Percentiles rank a stretch among this genome's conserved stretches.
Evolutionary conservation across 2,329 filamentous ascomycete species (phyloP).

Genomic region (Cytospora piceae): DNA sequence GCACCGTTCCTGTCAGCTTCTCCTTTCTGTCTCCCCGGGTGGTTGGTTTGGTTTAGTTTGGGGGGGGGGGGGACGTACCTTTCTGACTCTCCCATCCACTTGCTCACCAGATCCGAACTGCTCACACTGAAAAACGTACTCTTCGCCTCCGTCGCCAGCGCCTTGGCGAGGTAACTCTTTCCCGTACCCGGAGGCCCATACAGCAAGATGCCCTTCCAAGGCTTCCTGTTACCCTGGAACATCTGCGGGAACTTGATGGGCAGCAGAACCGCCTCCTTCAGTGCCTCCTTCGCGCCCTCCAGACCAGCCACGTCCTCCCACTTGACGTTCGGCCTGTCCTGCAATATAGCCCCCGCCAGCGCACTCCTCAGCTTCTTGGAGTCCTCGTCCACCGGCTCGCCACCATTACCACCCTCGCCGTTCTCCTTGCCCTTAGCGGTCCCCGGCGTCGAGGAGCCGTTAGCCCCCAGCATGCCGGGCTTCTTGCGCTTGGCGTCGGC

Average conservation of each 20-base stretch:
- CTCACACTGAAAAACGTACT: slow-evolving; percentile 99
- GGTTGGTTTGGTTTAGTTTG: not conserved
- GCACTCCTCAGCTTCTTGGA: slow-evolving; percentile 94
- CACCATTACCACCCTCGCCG: slow-evolving; percentile 61
- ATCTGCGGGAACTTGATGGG: slow-evolving; percentile 98
- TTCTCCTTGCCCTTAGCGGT: slow-evolving; percentile 62
- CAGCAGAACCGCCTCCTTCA: slow-evolving; percentile 96
- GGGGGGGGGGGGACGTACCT: slow-evolving; percentile 59
- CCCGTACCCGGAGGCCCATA: slow-evolving; percentile 97
- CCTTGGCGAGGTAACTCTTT: slow-evolving; percentile 97
- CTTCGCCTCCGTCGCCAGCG: slow-evolving; percentile 96
- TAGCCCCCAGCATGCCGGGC: slow-evolving; percentile 71
- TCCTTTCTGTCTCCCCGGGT: not conserved
- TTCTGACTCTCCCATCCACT: slow-evolving; percentile 99
- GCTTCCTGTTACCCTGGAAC: slow-evolving; percentile 93
- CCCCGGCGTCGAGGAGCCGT: slow-evolving; percentile 65
- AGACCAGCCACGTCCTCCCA: slow-evolving; percentile 98
- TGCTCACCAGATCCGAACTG: slow-evolving; percentile 95
- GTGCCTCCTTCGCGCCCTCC: slow-evolving; percentile 90
- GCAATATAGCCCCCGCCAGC: slow-evolving; percentile 86
- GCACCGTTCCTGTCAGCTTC: not conserved
- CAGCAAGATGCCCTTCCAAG: slow-evolving; percentile 96
- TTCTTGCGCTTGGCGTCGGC: slow-evolving; percentile 73
- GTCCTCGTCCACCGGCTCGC: slow-evolving; percentile 78
- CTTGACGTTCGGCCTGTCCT: slow-evolving; percentile 93